Evolutionary conservation across 345 rosid genomes (phyloP), one percentile per base, ranked within the genome.

Genomic region (Sisymbrium altissimum): DNA sequence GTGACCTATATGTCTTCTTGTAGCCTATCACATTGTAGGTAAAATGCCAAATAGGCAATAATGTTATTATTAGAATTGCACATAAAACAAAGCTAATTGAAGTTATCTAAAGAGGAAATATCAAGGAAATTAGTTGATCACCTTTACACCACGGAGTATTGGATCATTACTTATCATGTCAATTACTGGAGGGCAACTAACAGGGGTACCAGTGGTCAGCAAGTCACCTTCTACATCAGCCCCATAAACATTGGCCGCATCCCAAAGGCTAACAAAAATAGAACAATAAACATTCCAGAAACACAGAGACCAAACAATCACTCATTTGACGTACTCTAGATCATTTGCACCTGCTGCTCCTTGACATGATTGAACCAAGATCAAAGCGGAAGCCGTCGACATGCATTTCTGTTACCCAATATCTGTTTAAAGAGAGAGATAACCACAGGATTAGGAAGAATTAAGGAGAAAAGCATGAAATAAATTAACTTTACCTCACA

Each of bases 351-450:
- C 98, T 88, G 84, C 95, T 88, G 68, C 97, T 73, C 84, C 98
- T 87, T 66, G 97, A 91, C 96, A 94, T 85, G 67, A 91, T 89
- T 45, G 97, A 94, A 76, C 91, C 98, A 81, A 94, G 98, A 80
- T 94, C 97, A 84, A 91, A 94, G 79, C 98, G 98, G 81, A 94
- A 94, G 41, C 98, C 98, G 78, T 94, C 98, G 7, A 89, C 98
- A 78, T 94, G 98, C 93, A 94, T 89, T 82, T 94, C 98, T 50
- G 85, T 84, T 44, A 89, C 98, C 98, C 98, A 94, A 84, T 94
- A 94, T 78, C 98, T 94, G 95, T 73, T 69, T 38, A 66, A 74
- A 38, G 65, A 67, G 23, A 71, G 40, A 64, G 8, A 63, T 62
- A 55, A 3, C 3, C 32, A 77, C 44, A 45, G 30, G 53, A 9